phyloP scores from a whole-genome alignment of 352 stramenopile species.

The Phytophthora lateralis region DNA sequence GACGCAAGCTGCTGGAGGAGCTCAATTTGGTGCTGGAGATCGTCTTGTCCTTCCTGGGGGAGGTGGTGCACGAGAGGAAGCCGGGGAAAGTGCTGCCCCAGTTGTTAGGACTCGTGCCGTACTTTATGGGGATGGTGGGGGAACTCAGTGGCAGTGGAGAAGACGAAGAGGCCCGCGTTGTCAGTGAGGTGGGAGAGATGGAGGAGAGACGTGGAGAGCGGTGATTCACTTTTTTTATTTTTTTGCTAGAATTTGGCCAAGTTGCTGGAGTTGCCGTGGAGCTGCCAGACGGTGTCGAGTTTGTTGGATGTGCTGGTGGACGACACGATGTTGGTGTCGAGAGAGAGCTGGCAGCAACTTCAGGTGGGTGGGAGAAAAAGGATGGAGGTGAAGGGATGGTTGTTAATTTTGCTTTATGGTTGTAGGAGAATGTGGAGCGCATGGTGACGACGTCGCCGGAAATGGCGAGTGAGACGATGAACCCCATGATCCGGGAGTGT shows the following conservation, averaged over 20 bases:
- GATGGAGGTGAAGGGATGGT: background rate
- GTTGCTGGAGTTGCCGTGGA: constrained; percentile 76
- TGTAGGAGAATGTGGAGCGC: constrained; percentile 50
- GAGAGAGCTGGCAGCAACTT: constrained; percentile 55
- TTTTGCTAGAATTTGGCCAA: constrained; percentile 53
- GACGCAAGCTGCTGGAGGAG: constrained; percentile 47
- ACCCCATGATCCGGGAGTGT: constrained; percentile 69
- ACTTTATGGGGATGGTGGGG: constrained; percentile 52
- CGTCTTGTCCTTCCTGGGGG: constrained; percentile 56
- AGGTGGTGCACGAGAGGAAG: constrained; percentile 40
- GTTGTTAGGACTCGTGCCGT: constrained; percentile 64
- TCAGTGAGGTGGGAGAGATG: constrained; percentile 6
- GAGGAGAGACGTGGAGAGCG: background rate
- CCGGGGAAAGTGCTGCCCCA: constrained; percentile 55
- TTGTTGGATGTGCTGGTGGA: constrained; percentile 68
- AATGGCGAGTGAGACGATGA: constrained; percentile 56
- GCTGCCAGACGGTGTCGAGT: constrained; percentile 48
- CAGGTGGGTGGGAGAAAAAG: constrained; percentile 36
- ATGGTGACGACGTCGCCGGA: constrained; percentile 47
- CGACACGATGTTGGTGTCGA: constrained; percentile 46
- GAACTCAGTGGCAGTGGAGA: constrained; percentile 28
- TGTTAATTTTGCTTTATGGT: constrained; percentile 4
- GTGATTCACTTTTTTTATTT: background rate
- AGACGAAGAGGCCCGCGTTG: background rate
- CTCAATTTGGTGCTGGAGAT: constrained; percentile 59